phyloP scores from a whole-genome alignment of 768 basidiomycete species.

The Tylopilus felleus region DNA sequence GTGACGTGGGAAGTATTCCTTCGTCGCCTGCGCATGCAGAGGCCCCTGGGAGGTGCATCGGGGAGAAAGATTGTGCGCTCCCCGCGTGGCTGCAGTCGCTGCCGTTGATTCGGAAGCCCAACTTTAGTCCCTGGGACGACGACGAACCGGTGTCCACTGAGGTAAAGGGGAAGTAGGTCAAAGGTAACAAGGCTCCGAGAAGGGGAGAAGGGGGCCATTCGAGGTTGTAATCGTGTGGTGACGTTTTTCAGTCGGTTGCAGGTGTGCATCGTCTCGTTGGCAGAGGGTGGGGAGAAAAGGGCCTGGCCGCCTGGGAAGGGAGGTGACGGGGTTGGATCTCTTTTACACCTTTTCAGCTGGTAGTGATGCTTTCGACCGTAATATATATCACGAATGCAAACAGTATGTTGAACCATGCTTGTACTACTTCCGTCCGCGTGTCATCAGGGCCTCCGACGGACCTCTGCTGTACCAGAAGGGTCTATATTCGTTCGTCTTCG shows the following conservation, averaged over 20 bases:
- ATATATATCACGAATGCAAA: conserved; percentile 31
- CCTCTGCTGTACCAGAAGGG: neutral
- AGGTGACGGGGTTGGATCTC: conserved; percentile 20
- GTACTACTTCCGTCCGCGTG: conserved; percentile 3
- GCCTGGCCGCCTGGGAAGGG: conserved; percentile 5
- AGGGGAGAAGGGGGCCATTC: neutral
- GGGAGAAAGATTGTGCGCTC: conserved; percentile 34
- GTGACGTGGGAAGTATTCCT: conserved; percentile 70
- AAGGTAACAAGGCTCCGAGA: neutral
- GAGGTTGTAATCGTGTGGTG: conserved; percentile 9
- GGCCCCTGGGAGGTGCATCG: conserved; percentile 16
- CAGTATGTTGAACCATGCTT: conserved; percentile 24
- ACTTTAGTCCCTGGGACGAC: conserved; percentile 83
- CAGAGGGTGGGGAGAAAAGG: conserved; percentile 4
- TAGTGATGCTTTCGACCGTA: conserved; percentile 22
- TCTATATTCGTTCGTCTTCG: conserved; percentile 6
- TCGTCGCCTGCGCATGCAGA: conserved; percentile 58
- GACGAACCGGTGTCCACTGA: conserved; percentile 43
- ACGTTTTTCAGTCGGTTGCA: conserved; percentile 13
- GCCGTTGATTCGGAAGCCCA: conserved; percentile 62
- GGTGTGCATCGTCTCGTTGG: conserved; percentile 13
- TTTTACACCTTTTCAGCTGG: conserved; percentile 19
- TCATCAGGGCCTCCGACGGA: neutral
- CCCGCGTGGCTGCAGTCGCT: conserved; percentile 71
- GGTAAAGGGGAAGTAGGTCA: conserved; percentile 21